These are phyloP conservation scores for Xylariaceae sp. DNA, from an alignment of 2,329 filamentous ascomycete species.

Conservation along the genomic window DNA sequence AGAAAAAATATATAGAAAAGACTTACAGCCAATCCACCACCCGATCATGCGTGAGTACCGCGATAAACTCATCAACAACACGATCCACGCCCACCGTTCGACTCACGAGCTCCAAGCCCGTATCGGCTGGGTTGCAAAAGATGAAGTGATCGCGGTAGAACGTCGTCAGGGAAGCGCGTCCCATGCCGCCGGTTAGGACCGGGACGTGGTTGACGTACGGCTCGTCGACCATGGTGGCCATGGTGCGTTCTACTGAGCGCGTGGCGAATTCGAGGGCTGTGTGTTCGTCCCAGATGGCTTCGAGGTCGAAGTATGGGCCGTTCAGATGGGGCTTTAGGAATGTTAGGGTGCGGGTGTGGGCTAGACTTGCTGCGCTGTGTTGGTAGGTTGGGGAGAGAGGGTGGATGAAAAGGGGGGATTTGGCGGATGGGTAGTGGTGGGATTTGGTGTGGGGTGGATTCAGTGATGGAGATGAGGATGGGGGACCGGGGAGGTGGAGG, in stretches of 20 bases:
- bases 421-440: constrained; percentile 11
- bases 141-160: constrained; percentile 75
- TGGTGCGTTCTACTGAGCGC: constrained; percentile 63
- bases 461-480: background rate
- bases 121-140: constrained; percentile 64
- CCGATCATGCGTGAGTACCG: constrained; percentile 56
- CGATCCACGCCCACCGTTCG: constrained; percentile 67
- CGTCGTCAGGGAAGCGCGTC: constrained; percentile 52
- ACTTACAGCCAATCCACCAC: constrained; percentile 65
- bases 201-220: constrained; percentile 76
- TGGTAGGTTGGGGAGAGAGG: constrained; percentile 44
- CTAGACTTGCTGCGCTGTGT: constrained; percentile 49
- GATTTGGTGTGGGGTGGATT: background rate
- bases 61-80: constrained; percentile 66
- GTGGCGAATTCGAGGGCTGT: constrained; percentile 65
- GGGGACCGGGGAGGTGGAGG: constrained; percentile 28
- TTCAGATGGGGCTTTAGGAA: constrained; percentile 59
- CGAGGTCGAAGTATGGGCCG: constrained; percentile 67
- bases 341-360: constrained; percentile 59
- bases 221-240: constrained; percentile 75
- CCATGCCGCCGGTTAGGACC: constrained; percentile 63
- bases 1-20: background rate
- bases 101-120: constrained; percentile 61
- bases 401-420: constrained; percentile 29
- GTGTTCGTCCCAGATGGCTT: constrained; percentile 75